Percentiles rank a stretch among this genome's conserved stretches.
These are phyloP conservation scores for Kwoniella bestiolae DNA, from an alignment of 768 basidiomycete genomes.

Conservation along the genomic window DNA sequence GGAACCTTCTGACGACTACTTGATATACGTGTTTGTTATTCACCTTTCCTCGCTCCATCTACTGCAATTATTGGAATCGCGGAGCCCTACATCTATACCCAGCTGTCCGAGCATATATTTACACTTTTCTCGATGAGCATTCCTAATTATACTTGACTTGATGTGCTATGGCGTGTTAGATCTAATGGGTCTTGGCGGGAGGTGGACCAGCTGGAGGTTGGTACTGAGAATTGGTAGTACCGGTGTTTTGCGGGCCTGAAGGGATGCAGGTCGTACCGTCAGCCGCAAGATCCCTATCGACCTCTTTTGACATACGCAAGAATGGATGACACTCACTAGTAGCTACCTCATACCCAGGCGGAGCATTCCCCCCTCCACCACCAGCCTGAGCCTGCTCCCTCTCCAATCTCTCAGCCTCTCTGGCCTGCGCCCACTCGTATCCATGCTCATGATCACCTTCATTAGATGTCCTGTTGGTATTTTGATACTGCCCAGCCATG, in stretches of 20 bases:
- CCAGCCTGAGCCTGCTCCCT: constrained; percentile 30
- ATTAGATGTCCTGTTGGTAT: not conserved
- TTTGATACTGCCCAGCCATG: constrained; percentile 43
- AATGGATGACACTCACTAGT: constrained; percentile 31
- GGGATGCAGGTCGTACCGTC: not conserved
- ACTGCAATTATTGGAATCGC: too few species aligned
- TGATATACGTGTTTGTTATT: not conserved
- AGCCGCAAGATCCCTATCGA: not conserved
- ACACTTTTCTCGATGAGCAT: too few species aligned
- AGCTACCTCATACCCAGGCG: constrained; percentile 51
- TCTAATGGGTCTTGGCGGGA: constrained; percentile 17
- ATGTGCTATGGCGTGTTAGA: too few species aligned
- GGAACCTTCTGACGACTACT: not conserved
- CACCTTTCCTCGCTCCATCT: not conserved
- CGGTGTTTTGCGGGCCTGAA: constrained; percentile 28
- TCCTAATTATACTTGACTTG: not conserved
- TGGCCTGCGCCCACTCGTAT: constrained; percentile 54
- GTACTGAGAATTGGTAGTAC: constrained; percentile 24
- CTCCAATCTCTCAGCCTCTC: constrained; percentile 49
- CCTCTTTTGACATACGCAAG: not conserved
- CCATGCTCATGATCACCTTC: constrained; percentile 48
- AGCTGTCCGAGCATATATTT: too few species aligned
- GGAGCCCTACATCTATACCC: not conserved
- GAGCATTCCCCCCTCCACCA: constrained; percentile 25
- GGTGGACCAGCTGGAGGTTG: constrained; percentile 46